Conservation (phyloP, 208 protist genomes). For the Cochliopodium minus region DNA sequence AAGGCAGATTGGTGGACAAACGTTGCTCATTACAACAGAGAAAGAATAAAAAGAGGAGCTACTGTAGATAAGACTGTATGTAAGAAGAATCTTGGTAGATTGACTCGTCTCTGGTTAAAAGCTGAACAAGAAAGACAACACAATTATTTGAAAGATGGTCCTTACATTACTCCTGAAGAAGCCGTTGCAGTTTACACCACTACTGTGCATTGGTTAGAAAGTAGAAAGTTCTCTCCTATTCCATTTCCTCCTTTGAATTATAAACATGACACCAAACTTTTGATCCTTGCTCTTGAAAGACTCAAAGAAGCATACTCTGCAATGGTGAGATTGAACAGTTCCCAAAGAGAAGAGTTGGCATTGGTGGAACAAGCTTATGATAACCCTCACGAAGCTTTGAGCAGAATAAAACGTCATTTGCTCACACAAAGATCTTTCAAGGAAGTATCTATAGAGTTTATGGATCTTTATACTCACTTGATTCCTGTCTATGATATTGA, state of each 20-base stretch:
- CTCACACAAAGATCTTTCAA: slow-evolving; percentile 96
- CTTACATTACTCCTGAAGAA: slow-evolving; percentile 87
- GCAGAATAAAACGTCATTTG: slow-evolving; percentile 95
- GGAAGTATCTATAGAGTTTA: slow-evolving; percentile 94
- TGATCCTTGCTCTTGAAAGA: slow-evolving; percentile 95
- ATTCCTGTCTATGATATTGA: slow-evolving; percentile 98
- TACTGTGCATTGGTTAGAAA: slow-evolving; percentile 97
- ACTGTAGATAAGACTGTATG: slow-evolving; percentile 99
- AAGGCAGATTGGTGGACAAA: slow-evolving; percentile 99
- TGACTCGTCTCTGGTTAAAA: slow-evolving; percentile 98
- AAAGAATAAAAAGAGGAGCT: slow-evolving; percentile 89
- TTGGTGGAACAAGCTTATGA: slow-evolving; percentile 99
- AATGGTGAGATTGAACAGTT: slow-evolving; percentile 88
- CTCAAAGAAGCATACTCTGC: slow-evolving; percentile 97
- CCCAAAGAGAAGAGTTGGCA: slow-evolving; percentile 96
- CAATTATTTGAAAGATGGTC: slow-evolving; percentile 93
- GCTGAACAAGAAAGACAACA: slow-evolving; percentile 95
- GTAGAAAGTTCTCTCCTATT: slow-evolving; percentile 96
- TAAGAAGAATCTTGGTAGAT: slow-evolving; percentile 98
- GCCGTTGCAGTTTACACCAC: slow-evolving; percentile 97
- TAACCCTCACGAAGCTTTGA: slow-evolving; percentile 96
- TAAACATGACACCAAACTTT: slow-evolving; percentile 98
- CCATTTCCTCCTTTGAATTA: slow-evolving; percentile 97
- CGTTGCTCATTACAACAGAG: slow-evolving; percentile 94
- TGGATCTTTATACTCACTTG: slow-evolving; percentile 97